Evolutionary conservation across 352 stramenopile species (phyloP), one percentile per base, ranked within the genome.

Genomic region (Pythium aquatile): DNA sequence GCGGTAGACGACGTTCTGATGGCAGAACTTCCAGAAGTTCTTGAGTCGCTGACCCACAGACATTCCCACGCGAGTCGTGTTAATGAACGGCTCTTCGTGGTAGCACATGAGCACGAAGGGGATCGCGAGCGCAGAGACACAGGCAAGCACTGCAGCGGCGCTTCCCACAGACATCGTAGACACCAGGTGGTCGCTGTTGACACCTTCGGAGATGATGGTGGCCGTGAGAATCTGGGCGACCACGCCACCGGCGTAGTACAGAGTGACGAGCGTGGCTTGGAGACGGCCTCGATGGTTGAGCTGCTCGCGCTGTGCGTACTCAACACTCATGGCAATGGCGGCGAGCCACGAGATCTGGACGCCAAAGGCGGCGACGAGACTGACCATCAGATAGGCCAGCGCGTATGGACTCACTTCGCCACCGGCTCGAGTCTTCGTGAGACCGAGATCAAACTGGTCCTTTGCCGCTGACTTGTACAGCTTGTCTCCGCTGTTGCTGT

Each of bases 241-340:
- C 3, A n/a, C 40, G 13, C 46, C 46, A 32, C 53, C 61, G 30
- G 40, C 39, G 33, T 63, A 60, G 55, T 59, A 68, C 20, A 68
- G 20, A 6, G 16, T 24, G 8, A 69, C 20, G 3, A 56, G 33
- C 16, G 58, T 59, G 30, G 46, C 63, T 40, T 73, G 65, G 3
- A 64, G 33, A 3, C 46, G 29, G 7, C 66, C 66, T 9, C 66
- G 66, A 11, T 62, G 48, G 24, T 52, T 35, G 7, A 69, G 35
- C 13, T 51, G 62, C 53, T 73, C 66, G 14, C 60, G 60, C 53
- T 73, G 66, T 24, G 66, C 66, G n/a, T 61, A 65, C 62, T 73
- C 59, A 35, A 73, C 61, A 28, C 26, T 63, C 9, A 58, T 51
- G 5, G 55, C 53, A 11, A 68, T 11, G 9, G 66, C 24, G 13